Evolutionary conservation across 2,329 filamentous ascomycete genomes (phyloP), one percentile per base, ranked within the genome.

Genomic region (Ciborinia camelliae): DNA sequence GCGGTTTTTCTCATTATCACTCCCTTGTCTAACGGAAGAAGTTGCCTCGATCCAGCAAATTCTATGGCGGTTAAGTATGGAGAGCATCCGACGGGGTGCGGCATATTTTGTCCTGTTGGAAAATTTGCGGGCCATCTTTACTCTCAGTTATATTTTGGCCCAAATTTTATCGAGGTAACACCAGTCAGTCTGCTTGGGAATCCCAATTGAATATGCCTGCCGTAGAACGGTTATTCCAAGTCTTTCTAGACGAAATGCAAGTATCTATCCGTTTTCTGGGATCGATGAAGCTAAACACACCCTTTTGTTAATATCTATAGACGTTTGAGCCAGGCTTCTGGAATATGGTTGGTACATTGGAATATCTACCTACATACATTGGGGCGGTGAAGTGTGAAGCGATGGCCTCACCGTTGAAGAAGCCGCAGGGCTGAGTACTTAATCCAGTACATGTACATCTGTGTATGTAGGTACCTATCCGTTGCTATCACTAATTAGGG

Each of bases 401-500:
- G 30, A 45, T 51, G 51, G 50, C 54, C 66, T 70, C 68, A 71
- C 69, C 68, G 68, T 71, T 51, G 28, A 60, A 64, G 62, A 72
- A 70, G 69, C 68, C 67, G 67, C 70, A 73, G 65, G 72, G 70
- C 71, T 72, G 72, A 71, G 65, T 67, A 54, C 67, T 64, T 64
- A 51, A 62, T 37, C 54, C 41, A 47, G 53, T 43, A 47, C 41
- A 61, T 62, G 47, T 65, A 50, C 61, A 51, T n/a, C n/a, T n/a
- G n/a, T n/a, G n/a, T n/a, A n/a, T n/a, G n/a, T 39, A 62, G 63
- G 64, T 62, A 64, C 59, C 43, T 59, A 23, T 59, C 62, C 62
- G 52, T 50, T 51, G 37, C 62, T 41, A 57, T 60, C 64, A 54
- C 65, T 62, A n/a, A n/a, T n/a, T n/a, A 57, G 67, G 67, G 52